These are phyloP conservation scores for Nicotiana tabacum DNA, from an alignment of 257 asterid species.

Conservation along the genomic window DNA sequence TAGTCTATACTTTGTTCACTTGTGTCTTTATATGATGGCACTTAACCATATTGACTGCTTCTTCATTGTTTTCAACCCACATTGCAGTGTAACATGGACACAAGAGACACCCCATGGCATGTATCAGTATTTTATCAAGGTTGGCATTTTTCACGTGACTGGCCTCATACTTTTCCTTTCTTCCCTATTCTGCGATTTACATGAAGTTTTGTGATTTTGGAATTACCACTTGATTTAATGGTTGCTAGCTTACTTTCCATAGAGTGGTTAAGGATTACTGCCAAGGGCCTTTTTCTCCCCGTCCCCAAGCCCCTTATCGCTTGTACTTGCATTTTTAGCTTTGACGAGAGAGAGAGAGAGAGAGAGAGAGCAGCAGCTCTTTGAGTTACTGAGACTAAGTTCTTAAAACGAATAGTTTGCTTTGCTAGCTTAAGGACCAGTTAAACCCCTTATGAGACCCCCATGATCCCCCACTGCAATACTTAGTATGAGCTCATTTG, in stretches of 20 bases:
- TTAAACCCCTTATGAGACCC: not conserved
- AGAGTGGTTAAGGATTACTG: not conserved
- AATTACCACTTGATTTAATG: not conserved
- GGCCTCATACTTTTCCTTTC: not conserved
- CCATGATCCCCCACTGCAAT: not conserved
- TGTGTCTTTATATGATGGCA: not conserved
- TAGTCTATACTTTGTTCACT: conserved; percentile 10
- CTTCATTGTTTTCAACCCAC: conserved; percentile 18
- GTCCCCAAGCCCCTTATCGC: not conserved
- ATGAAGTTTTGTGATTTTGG: not conserved
- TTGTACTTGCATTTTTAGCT: not conserved
- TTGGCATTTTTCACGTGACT: conserved; percentile 22
- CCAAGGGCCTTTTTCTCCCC: not conserved
- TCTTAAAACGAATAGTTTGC: not conserved
- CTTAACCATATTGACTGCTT: not conserved
- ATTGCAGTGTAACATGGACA: conserved; percentile 71
- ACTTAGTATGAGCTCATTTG: not conserved
- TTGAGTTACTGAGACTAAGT: not conserved
- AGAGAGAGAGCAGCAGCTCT: not conserved
- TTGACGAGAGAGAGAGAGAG: not conserved
- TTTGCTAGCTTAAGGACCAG: not conserved
- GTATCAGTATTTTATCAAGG: conserved; percentile 97
- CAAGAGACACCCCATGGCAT: conserved; percentile 78
- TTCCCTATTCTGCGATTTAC: not conserved
- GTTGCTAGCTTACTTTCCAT: not conserved